Evolutionary conservation across 163 green algal genomes (phyloP), one percentile per base, ranked within the genome.

Genomic region (Scenedesmus sp.): DNA sequence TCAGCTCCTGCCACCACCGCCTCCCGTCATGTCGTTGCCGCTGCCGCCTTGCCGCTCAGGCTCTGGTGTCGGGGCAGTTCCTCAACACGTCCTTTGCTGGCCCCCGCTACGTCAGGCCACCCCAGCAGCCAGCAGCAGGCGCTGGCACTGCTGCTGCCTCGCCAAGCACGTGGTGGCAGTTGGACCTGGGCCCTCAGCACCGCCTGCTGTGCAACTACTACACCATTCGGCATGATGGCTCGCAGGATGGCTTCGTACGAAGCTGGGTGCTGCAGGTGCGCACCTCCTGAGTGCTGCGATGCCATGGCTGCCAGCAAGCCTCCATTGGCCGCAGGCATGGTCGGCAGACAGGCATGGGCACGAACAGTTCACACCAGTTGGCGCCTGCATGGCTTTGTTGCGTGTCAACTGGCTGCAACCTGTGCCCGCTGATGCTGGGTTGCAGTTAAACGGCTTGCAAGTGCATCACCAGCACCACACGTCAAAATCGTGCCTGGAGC

Each of bases 191-290:
- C 1, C 78, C 94, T 1, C 26, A 76, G 24, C 95, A 97, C 93
- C 86, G 76, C 18, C 95, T 99, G n/a, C 86, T 94, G 46, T 95
- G 94, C 93, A 98, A 97, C 81, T 97, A 97, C 93, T 98, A 99
- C 96, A 97, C 95, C 4, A 91, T 99, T 73, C 94, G 97, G 0
- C 95, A 98, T 53, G 97, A 99, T 90, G 96, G 92, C 49, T 97
- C 95, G 5, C 59, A 83, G 24, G 96, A 98, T 43, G 86, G 86
- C 87, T 99, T 95, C 83, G 92, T 94, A 37, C 93, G 97, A 35
- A 94, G 86, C 92, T 99, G 97, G 97, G 88, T 91, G 46, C 93
- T 99, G 94, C 96, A 98, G 94, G 96, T 95, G 51, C 15, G 89
- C 7, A 16, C 7, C 59, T 56, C 10, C 49, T 56, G 49, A 22